Percentiles rank a stretch among this genome's conserved stretches.
Evolutionary conservation across 169 alveolate species (phyloP).

Genomic region (Plasmodium gallinaceum): DNA sequence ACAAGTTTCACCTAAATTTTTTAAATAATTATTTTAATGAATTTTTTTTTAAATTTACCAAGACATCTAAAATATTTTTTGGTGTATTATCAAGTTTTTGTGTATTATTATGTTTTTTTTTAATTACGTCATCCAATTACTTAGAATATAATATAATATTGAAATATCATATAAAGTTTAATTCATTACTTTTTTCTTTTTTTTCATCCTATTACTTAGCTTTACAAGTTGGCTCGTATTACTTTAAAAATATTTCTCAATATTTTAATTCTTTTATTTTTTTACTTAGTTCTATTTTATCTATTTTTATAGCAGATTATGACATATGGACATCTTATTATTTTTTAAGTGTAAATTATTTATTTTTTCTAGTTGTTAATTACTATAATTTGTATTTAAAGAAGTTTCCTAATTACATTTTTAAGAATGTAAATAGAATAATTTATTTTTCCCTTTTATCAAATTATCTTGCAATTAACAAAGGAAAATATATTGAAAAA

Average conservation of each 20-base stretch:
- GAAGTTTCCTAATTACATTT: conserved; percentile 23
- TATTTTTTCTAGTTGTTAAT: conserved; percentile 37
- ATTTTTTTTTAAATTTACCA: conserved; percentile 37
- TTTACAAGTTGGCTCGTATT: conserved; percentile 52
- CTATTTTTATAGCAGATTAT: conserved; percentile 53
- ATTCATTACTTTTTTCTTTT: conserved; percentile 56
- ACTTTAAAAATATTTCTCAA: conserved; percentile 36
- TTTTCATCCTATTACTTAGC: conserved; percentile 61
- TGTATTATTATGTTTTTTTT: conserved; percentile 33
- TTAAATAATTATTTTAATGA: conserved; percentile 27
- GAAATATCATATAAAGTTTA: conserved; percentile 64
- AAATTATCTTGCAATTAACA: conserved; percentile 43
- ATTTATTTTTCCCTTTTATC: conserved; percentile 52
- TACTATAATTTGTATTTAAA: conserved; percentile 35
- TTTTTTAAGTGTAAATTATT: conserved; percentile 39
- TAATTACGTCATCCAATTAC: conserved; percentile 56
- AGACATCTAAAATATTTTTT: conserved; percentile 66
- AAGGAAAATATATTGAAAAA: conserved; percentile 62
- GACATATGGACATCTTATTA: conserved; percentile 57
- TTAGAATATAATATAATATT: conserved; percentile 59
- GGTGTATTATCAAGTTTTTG: conserved; percentile 57
- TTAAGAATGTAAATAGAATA: conserved; percentile 36
- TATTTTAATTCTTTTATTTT: conserved; percentile 15
- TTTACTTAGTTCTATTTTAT: conserved; percentile 31
- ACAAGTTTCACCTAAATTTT: conserved; percentile 32